Percentiles rank a stretch among this genome's conserved stretches.
phyloP scores from a whole-genome alignment of 306 rosid genomes.

The Cucumis cinereus region DNA sequence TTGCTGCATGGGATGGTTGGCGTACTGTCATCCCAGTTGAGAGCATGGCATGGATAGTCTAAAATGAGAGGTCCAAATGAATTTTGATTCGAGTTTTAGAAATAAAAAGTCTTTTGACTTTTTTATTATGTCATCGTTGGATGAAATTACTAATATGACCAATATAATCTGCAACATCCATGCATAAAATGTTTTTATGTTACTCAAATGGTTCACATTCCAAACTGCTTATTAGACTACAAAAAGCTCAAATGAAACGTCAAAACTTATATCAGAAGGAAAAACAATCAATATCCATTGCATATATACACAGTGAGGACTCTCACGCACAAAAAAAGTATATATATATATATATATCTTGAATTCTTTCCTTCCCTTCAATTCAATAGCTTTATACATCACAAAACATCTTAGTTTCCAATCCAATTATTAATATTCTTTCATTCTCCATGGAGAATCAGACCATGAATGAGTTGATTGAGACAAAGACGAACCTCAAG shows the following conservation, averaged over 20 bases:
- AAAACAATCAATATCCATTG: not conserved
- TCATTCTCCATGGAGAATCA: not conserved
- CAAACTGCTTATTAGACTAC: not conserved
- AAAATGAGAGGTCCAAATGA: too few relatives aligned
- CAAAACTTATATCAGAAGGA: not conserved
- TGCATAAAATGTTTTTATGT: not conserved
- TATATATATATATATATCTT: not conserved
- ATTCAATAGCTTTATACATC: not conserved
- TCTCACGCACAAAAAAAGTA: not conserved
- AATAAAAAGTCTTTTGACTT: too few relatives aligned
- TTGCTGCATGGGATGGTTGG: too few relatives aligned
- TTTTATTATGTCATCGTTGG: too few relatives aligned
- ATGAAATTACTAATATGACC: not conserved
- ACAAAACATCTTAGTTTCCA: not conserved
- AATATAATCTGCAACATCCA: not conserved
- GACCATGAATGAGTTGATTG: not conserved
- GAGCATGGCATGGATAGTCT: too few relatives aligned
- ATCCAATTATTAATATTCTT: not conserved
- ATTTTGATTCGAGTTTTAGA: too few relatives aligned
- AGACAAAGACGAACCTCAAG: conserved; percentile 16
- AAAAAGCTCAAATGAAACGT: not conserved
- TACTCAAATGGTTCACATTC: not conserved
- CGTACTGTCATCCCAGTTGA: too few relatives aligned
- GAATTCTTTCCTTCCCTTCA: not conserved
- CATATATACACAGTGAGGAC: not conserved